Base-by-base conservation (phyloP, 108 stramenopile species). In the Nitzschia sp. region DNA sequence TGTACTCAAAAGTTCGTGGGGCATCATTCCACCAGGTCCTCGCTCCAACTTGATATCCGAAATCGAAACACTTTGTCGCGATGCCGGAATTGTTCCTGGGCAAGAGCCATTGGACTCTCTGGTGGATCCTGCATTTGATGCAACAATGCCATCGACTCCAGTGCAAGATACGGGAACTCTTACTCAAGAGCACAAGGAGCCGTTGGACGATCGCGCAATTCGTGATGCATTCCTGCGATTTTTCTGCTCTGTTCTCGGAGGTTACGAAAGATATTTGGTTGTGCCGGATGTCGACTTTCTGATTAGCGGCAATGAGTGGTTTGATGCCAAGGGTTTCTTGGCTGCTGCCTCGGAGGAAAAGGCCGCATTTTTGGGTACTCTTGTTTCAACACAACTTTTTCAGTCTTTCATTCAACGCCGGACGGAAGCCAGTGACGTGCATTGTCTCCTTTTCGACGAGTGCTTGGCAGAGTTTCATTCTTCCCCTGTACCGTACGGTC, bases 261-360 rank as follows among this genome's bases (percentile, higher is more conserved):
- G 90, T 24, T 94, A 94, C 62, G 93, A 94, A 71, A 75, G 89
- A 17, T 94, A 70, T 59, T 67, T 94, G 18, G 84, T 94, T 25
- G 90, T 90, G 15, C 93, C 93, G n/a, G 93, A 94, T 66, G 86
- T 84, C 19, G 87, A 94, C 70, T 94, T 89, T 68, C 46, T 90
- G 53, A 82, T 86, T 9, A 88, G 86, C 55, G 87, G 93, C 23
- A 81, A 91, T 67, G 93, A 94, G 26, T 94, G 93, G 93, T 94
- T 94, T 66, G 87, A 94, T 76, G 62, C 90, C 15, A 80, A 91
- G 53, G 84, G 82, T 28, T 94, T 91, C 62, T 64, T 94, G 17
- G 77, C 85, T 27, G 69, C 85, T 11, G 85, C 77, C 6, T 72
- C 87, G 4, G 77, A 80, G 3, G 81, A 81, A 19, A 82, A 80